Evolutionary conservation across 441 rosid species (phyloP).

Genomic region (Pelargonium australe): DNA sequence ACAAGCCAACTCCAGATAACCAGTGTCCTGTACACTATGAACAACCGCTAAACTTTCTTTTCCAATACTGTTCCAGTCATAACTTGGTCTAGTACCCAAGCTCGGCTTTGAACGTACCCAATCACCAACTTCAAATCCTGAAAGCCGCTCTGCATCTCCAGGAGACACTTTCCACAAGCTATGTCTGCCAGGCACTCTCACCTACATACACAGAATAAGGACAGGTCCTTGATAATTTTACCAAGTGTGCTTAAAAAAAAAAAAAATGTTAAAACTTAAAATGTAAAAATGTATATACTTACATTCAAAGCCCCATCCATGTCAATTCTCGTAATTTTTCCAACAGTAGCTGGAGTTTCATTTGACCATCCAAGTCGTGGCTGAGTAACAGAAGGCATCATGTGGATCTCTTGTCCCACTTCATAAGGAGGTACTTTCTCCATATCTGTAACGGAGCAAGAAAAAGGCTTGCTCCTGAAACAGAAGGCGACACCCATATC

Average conservation of each 20-base stretch:
- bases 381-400: constrained; percentile 72
- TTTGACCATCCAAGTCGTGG: constrained; percentile 98
- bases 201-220: constrained; percentile 38
- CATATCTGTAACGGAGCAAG: constrained; percentile 88
- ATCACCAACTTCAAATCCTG: constrained; percentile 97
- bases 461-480: constrained; percentile 85
- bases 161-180: constrained; percentile 91
- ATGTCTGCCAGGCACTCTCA: constrained; percentile 69
- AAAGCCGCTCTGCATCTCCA: constrained; percentile 92
- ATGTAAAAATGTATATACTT: constrained; percentile 11
- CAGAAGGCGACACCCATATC: constrained; percentile 94
- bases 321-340: constrained; percentile 78
- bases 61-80: constrained; percentile 88
- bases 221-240: background rate
- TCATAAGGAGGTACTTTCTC: constrained; percentile 89
- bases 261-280: background rate
- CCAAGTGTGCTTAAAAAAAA: background rate
- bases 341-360: constrained; percentile 89
- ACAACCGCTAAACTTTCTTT: constrained; percentile 89
- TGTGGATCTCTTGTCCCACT: constrained; percentile 83
- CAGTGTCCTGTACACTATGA: constrained; percentile 82
- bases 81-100: constrained; percentile 85
- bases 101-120: constrained; percentile 97
- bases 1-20: constrained; percentile 85
- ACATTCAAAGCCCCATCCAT: constrained; percentile 98